Base-by-base conservation (phyloP, 2,329 filamentous ascomycete species). In the Arthrobotrys entomopaga region DNA sequence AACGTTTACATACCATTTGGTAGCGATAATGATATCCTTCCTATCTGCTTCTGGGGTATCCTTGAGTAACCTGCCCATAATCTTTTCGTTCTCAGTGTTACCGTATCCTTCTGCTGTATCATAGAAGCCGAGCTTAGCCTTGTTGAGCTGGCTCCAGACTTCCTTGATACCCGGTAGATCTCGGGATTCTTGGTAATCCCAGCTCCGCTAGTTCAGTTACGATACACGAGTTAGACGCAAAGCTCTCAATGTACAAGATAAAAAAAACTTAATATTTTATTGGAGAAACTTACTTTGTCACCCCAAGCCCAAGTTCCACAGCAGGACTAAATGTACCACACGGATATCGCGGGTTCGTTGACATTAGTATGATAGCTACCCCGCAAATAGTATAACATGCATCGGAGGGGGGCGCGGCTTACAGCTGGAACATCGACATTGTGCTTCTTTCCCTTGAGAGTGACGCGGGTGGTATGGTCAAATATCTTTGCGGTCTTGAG, bases 31-130 rank as follows among this genome's bases (percentile, higher is more conserved):
- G 15, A 74, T 29, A 43, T 63, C 63, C n/a, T 54, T 58, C 24
- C 42, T 74, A 10, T 61, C 76, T 20, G 81, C 78, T 3, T 81
- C 78, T 19, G 79, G 78, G 70, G 81, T 79, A 0, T 79, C 81
- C 26, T 79, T 77, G 70, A 83, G 80, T n/a, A 84, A 77, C 20
- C 79, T 78, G 2, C 82, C 81, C 65, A 82, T 81, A 75, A 84
- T 83, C 8, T 79, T 78, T 76, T 84, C 83, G 64, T 81, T 82
- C 65, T 83, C 80, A 2, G 82, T 82, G 24, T 78, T 79, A 46
- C 82, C 82, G 74, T 84, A 84, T 15, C 79, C 81, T 77, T 83
- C 81, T 7, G 83, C 82, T 4, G 82, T 84, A 75, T 84, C 83
- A 69, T 84, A 80, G 67, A 83, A 83, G 63, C 81, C 83, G 22